Percentiles rank a stretch among this genome's conserved stretches.
Conservation (phyloP, 352 stramenopile genomes). For the Pythium dissotocum region DNA sequence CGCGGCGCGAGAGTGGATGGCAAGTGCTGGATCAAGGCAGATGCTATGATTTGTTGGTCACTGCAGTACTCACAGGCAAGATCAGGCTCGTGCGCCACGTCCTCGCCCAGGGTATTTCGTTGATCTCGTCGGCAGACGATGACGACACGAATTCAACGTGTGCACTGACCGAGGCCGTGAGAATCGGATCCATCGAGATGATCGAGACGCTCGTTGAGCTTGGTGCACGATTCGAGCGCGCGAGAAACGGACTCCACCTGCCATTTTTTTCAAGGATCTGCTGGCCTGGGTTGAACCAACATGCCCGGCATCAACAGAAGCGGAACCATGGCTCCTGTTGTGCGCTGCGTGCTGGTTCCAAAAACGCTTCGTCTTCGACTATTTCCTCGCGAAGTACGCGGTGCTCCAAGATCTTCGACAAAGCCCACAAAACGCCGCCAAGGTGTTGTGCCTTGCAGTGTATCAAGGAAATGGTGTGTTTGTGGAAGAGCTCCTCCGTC, state of each 20-base stretch:
- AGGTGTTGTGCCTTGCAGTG: background rate
- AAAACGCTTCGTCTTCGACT: background rate
- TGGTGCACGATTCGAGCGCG: background rate
- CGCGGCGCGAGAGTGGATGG: too few relatives aligned
- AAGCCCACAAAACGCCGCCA: background rate
- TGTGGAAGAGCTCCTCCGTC: background rate
- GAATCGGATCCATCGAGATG: background rate
- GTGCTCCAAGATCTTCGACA: background rate
- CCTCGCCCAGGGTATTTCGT: too few relatives aligned
- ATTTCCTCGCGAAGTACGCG: background rate
- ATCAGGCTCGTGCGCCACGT: too few relatives aligned
- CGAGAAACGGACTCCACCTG: too few relatives aligned
- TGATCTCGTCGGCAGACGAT: too few relatives aligned
- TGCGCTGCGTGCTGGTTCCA: background rate
- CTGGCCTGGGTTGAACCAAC: too few relatives aligned
- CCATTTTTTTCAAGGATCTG: background rate
- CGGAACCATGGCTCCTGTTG: background rate
- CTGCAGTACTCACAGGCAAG: too few relatives aligned
- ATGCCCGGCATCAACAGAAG: background rate
- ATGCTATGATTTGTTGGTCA: too few relatives aligned
- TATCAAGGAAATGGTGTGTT: background rate
- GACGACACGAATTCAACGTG: background rate
- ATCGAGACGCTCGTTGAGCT: background rate
- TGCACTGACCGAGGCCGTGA: background rate
- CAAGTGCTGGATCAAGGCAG: too few relatives aligned